Base-by-base conservation (phyloP, 345 rosid genomes). In the Bruguiera sexangula region DNA sequence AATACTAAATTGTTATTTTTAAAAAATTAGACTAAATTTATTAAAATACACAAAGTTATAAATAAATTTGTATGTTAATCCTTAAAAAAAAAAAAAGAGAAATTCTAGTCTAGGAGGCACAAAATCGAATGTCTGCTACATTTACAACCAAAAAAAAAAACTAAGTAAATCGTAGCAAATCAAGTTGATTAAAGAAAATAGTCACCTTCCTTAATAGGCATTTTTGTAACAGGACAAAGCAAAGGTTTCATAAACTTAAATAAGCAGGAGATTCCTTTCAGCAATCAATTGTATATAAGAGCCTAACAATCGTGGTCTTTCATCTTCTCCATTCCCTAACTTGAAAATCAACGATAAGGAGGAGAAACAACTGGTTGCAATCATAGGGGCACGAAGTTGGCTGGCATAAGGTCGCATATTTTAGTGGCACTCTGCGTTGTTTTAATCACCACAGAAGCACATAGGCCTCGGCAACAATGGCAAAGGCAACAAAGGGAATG, bases 381-480 rank as follows among this genome's bases (percentile, higher is more conserved):
- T 54, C 27, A 36, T 22, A 6, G 27, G 16, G 58, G 11, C 29
- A 67, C 4, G 54, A 61, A 66, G 22, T 74, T 73, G 76, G 66
- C 48, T 43, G 57, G 13, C 37, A 39, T 60, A 57, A 72, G 60
- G 67, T 51, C 80, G 71, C 64, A 60, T 64, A 62, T 78, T 56
- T 61, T 65, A 67, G 76, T 58, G 50, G 75, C 79, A 34, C 24
- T 84, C 67, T 73, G 85, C 32, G 70, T 80, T 43, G 53, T 84
- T 60, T 46, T 88, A 43, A 59, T 86, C 21, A 75, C 77, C 64
- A 73, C 70, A 3, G 85, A 80, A 32, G 76, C 76, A 58, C 57
- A 66, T 62, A n/a, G 68, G 68, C 7, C 64, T 60, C 19, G 64
- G 69, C 9, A 71, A 63, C 65, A 30, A 50, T 0, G 50, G 48